Evolutionary conservation across 2,329 filamentous ascomycete genomes (phyloP), one percentile per base, ranked within the genome.

Genomic region (Microdochium nivale): DNA sequence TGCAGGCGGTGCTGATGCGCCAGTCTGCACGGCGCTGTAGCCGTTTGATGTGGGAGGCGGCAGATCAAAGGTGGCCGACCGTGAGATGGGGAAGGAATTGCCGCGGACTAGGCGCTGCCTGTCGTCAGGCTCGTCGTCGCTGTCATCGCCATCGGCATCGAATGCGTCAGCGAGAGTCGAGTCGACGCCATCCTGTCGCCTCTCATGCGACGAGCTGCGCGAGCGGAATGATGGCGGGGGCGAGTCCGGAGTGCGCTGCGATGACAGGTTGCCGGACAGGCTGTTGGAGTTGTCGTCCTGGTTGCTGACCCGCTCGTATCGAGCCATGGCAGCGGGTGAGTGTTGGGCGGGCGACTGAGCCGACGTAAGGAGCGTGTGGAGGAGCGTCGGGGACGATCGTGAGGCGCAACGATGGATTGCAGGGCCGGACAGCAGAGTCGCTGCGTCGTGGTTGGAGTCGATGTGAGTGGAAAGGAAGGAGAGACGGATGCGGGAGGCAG

Each of bases 111-210:
- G 71, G 58, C 91, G 83, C 70, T 94, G 89, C 59, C 90, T 81
- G 68, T 96, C 90, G 66, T 95, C 89, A 53, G 80, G 76, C 53
- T 87, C 85, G 60, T 88, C 79, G 52, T 87, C 87, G 33, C 61
- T 84, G 56, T 87, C 86, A 55, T 86, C 88, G 55, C 85, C 87
- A 58, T 87, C 87, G 62, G 87, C 83, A 65, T 90, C 92, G 67
- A 99, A 99, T 1, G 94, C 90, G 65, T 97, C 92, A 60, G 88
- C 89, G 14, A 99, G 79, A n/a, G 88, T 86, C 55, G 87, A 78
- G 61, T 96, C 84, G 54, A 90, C 86, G 9, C 58, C 49, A 62
- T 67, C 55, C 62, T 67, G 51, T 61, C 64, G 49, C 68, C 70
- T 52, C 60, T 67, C 75, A 76, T 71, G 71, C 71, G 88, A 91